These are phyloP conservation scores for Acanthochlamys bracteata DNA, from an alignment of 106 monocot species.

Conservation along the genomic window DNA sequence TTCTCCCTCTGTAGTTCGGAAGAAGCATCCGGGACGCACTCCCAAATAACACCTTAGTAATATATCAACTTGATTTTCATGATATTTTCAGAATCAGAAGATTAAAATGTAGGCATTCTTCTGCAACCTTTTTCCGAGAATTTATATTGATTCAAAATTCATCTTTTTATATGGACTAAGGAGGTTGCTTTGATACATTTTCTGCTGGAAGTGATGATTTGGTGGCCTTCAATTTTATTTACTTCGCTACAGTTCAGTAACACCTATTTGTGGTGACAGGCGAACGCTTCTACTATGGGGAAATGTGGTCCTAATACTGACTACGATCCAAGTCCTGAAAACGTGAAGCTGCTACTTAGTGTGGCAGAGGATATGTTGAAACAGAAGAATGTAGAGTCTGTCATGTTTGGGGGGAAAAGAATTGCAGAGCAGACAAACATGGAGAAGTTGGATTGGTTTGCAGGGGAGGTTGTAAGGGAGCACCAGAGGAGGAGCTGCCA, in stretches of 20 bases:
- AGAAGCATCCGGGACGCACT: no score
- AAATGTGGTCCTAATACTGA: conserved; percentile 28
- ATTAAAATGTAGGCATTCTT: no score
- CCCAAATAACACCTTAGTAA: no score
- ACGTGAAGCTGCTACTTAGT: conserved; percentile 31
- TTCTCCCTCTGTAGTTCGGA: no score
- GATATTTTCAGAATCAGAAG: no score
- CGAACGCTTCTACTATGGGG: conserved; percentile 18
- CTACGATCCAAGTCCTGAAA: conserved; percentile 38
- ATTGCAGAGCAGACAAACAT: conserved; percentile 47
- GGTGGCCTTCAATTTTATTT: not conserved
- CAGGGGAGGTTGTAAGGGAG: conserved; percentile 50
- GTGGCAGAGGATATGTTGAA: conserved; percentile 63
- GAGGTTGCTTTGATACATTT: not conserved
- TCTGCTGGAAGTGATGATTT: not conserved
- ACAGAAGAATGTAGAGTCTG: conserved; percentile 68
- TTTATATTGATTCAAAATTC: not conserved
- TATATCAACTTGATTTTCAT: no score
- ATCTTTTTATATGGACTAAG: not conserved
- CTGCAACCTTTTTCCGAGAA: no score
- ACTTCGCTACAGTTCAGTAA: not conserved
- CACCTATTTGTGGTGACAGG: conserved; percentile 12
- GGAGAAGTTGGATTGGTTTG: conserved; percentile 72
- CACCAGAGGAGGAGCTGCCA: conserved; percentile 39
- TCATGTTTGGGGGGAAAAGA: conserved; percentile 61